Evolutionary conservation across 2,329 filamentous ascomycete genomes (phyloP).

Genomic region (Lanzia echinophila): DNA sequence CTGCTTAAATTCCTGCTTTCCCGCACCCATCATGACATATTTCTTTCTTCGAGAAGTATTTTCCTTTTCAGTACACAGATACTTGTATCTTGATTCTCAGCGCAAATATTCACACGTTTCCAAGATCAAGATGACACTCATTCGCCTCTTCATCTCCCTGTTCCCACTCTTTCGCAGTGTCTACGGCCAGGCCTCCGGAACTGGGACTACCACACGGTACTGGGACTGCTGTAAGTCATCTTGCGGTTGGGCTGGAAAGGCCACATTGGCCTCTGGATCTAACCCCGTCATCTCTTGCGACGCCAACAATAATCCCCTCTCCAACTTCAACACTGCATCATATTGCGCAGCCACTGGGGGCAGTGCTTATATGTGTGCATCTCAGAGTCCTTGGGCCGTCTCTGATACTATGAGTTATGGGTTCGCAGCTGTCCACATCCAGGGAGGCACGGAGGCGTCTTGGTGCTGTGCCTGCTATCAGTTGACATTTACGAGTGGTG

Average conservation of each 20-base stretch:
- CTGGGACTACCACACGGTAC: constrained; percentile 37
- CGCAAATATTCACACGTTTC: too few species aligned
- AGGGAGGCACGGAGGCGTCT: constrained; percentile 47
- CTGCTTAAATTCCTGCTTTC: too few species aligned
- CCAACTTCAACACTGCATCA: constrained; percentile 40
- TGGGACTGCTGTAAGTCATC: constrained; percentile 69
- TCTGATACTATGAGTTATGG: constrained; percentile 54
- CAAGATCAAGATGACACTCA: background rate
- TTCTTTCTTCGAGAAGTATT: too few species aligned
- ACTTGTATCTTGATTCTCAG: too few species aligned
- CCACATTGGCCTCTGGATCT: constrained; percentile 35
- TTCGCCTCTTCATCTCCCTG: background rate
- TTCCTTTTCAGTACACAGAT: too few species aligned
- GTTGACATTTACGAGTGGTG: constrained; percentile 39
- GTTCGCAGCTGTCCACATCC: constrained; percentile 54
- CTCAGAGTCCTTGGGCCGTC: constrained; percentile 56
- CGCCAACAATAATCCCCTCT: constrained; percentile 47
- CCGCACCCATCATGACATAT: too few species aligned
- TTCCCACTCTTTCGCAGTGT: constrained; percentile 17
- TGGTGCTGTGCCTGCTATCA: constrained; percentile 64
- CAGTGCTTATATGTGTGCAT: constrained; percentile 51
- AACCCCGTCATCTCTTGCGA: constrained; percentile 25
- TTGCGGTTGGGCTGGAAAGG: constrained; percentile 55
- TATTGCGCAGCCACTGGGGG: constrained; percentile 48
- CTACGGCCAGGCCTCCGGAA: constrained; percentile 19